Conservation (phyloP, 2,329 filamentous ascomycete genomes). For the Pseudopithomyces chartarum region DNA sequence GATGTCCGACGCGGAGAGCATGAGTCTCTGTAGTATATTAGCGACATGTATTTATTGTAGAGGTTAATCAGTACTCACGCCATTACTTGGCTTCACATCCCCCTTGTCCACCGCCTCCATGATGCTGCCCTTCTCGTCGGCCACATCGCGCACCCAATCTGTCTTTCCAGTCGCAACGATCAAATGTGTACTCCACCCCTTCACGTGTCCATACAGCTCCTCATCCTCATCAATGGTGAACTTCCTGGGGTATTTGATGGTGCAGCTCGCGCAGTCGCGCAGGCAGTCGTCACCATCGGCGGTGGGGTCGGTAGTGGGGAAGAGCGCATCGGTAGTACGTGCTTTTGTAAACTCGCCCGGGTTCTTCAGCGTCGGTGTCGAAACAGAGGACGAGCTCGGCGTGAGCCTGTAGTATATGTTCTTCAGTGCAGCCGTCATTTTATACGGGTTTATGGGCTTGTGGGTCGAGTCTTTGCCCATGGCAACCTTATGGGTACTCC, state of each 20-base stretch:
- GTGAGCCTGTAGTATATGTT: slow-evolving; percentile 46
- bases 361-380: slow-evolving; percentile 35
- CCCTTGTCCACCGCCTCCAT: slow-evolving; percentile 60
- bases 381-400: slow-evolving; percentile 36
- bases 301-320: slow-evolving; percentile 73
- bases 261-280: slow-evolving; percentile 83
- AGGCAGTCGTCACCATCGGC: slow-evolving; percentile 88
- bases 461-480: slow-evolving; percentile 28
- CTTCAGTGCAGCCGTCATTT: slow-evolving; percentile 42
- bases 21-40: slow-evolving; percentile 66
- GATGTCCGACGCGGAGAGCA: slow-evolving; percentile 92
- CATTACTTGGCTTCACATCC: slow-evolving; percentile 66
- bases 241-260: slow-evolving; percentile 76
- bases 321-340: slow-evolving; percentile 61
- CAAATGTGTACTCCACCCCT: slow-evolving; percentile 86
- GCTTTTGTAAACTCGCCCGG: slow-evolving; percentile 54
- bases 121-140: slow-evolving; percentile 73
- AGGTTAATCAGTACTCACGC: slow-evolving; percentile 58
- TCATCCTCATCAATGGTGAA: slow-evolving; percentile 76
- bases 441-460: slow-evolving; percentile 39
- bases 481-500: slow-evolving; percentile 5
- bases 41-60: background rate
- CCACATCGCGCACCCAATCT: slow-evolving; percentile 89
- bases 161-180: slow-evolving; percentile 94
- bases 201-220: slow-evolving; percentile 80